phyloP scores from a whole-genome alignment of 345 rosid genomes.

The Salix viminalis region DNA sequence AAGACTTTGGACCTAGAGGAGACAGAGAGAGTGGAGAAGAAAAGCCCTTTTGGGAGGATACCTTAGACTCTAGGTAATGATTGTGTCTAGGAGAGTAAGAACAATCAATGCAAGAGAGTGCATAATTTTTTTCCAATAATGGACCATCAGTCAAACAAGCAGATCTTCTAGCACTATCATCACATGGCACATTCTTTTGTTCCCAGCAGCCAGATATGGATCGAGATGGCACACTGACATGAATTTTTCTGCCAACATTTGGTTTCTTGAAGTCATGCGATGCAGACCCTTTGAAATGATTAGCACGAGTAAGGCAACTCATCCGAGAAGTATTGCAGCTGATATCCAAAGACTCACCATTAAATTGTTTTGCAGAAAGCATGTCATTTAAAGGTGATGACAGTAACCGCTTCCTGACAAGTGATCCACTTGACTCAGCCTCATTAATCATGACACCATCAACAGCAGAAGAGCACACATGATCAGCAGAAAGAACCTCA shows the following conservation, averaged over 20 bases:
- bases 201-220: slow-evolving; percentile 46
- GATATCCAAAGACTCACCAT: slow-evolving; percentile 55
- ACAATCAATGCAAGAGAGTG: slow-evolving; percentile 20
- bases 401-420: slow-evolving; percentile 60
- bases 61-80: slow-evolving; percentile 30
- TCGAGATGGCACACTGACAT: slow-evolving; percentile 30
- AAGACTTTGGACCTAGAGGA: slow-evolving; percentile 80
- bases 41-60: slow-evolving; percentile 31
- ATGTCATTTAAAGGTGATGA: slow-evolving; percentile 58
- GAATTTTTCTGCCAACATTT: slow-evolving; percentile 42
- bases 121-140: slow-evolving; percentile 44
- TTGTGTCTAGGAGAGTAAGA: slow-evolving; percentile 34
- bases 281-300: slow-evolving; percentile 25
- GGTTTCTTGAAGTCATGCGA: slow-evolving; percentile 55
- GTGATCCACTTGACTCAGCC: slow-evolving; percentile 47
- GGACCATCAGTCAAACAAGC: slow-evolving; percentile 70
- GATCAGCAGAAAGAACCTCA: slow-evolving; percentile 34
- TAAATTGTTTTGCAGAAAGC: slow-evolving; percentile 51
- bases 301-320: slow-evolving; percentile 27
- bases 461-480: slow-evolving; percentile 26
- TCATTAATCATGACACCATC: slow-evolving; percentile 31
- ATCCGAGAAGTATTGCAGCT: slow-evolving; percentile 39
- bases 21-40: slow-evolving; percentile 67
- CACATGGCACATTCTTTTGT: slow-evolving; percentile 29
- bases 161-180: slow-evolving; percentile 34